Conservation (phyloP, 495 filamentous ascomycete species). For the Cryomyces antarcticus region DNA sequence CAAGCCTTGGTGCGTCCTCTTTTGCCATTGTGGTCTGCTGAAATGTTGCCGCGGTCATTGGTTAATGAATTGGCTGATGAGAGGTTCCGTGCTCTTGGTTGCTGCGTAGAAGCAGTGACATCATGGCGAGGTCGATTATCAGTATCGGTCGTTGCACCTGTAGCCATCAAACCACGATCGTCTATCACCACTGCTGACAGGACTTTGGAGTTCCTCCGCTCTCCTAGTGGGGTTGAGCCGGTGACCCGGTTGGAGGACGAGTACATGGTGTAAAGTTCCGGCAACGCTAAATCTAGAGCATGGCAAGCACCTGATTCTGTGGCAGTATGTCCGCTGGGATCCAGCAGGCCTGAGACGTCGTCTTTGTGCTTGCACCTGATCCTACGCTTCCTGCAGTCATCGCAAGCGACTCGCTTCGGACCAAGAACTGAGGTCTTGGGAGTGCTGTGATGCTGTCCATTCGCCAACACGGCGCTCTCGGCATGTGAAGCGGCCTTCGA, state of each 20-base stretch:
- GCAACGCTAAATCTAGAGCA: too few relatives aligned
- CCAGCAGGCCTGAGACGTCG: slow-evolving; percentile 5
- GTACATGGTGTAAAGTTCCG: too few relatives aligned
- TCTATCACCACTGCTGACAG: neutral
- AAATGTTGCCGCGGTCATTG: slow-evolving; percentile 5
- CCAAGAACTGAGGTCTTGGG: slow-evolving; percentile 25
- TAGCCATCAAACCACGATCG: too few relatives aligned
- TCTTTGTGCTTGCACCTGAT: slow-evolving; percentile 27
- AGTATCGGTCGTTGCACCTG: too few relatives aligned
- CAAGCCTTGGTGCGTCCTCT: slow-evolving; percentile 9
- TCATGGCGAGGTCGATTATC: too few relatives aligned
- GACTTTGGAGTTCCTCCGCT: neutral
- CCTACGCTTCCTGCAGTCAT: slow-evolving; percentile 22
- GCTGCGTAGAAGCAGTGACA: neutral
- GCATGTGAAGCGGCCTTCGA: slow-evolving; percentile 2
- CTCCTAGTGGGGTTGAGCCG: too few relatives aligned
- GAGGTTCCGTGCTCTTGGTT: slow-evolving; percentile 1
- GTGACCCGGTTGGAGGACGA: too few relatives aligned
- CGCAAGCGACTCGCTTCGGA: slow-evolving; percentile 24
- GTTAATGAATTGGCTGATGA: neutral
- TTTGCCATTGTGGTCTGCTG: slow-evolving; percentile 8
- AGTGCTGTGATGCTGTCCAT: slow-evolving; percentile 13
- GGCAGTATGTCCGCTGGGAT: neutral
- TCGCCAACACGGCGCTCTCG: slow-evolving; percentile 1
- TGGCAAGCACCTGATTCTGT: neutral